Conservation (phyloP, 108 stramenopile genomes). For the Fragilaria radians region DNA sequence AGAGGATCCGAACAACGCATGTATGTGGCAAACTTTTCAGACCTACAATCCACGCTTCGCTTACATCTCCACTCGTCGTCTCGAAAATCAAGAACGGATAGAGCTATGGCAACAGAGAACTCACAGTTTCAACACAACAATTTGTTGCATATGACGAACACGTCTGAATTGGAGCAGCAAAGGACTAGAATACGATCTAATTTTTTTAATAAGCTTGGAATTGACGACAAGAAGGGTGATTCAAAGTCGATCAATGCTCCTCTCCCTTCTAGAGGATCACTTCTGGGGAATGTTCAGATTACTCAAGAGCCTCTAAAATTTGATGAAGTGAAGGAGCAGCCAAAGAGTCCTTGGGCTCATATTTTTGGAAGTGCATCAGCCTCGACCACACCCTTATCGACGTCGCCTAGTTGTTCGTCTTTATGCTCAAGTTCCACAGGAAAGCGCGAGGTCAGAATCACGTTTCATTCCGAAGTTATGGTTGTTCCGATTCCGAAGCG, state of each 20-base stretch:
- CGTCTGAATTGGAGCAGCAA: neutral
- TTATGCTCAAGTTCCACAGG: neutral
- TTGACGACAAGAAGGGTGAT: neutral
- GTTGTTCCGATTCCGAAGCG: conserved; percentile 47
- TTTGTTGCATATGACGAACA: conserved; percentile 2
- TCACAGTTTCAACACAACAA: no score
- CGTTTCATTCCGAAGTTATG: conserved; percentile 17
- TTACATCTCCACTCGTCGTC: no score
- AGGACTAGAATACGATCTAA: conserved; percentile 2
- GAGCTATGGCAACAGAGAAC: no score
- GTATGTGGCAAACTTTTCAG: no score
- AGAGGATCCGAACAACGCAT: no score
- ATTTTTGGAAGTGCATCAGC: neutral
- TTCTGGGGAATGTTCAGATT: conserved; percentile 1
- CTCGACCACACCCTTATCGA: neutral
- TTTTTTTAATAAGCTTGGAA: conserved; percentile 6
- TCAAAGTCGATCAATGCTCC: neutral
- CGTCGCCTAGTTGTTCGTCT: neutral
- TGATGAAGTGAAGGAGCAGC: conserved; percentile 4
- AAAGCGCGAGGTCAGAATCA: neutral
- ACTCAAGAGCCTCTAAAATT: conserved; percentile 1
- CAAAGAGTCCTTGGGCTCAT: neutral
- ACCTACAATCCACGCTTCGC: no score
- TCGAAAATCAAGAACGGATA: no score
- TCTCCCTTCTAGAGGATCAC: neutral